Percentiles rank a stretch among this genome's conserved stretches.
Evolutionary conservation across 257 asterid species (phyloP).

Genomic region (Solanum commersonii): DNA sequence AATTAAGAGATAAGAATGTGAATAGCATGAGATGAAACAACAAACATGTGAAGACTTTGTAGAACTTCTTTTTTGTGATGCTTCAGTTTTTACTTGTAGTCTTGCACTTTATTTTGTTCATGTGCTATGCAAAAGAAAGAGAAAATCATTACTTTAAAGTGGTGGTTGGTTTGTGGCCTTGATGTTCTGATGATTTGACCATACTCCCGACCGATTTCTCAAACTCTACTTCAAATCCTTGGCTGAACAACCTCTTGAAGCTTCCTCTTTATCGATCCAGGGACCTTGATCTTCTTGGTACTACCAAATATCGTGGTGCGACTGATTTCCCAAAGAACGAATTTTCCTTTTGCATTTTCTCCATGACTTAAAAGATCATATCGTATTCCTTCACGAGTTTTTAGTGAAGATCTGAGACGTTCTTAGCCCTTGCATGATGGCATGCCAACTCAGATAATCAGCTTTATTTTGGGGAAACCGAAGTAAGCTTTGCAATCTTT

Average conservation of each 20-base stretch:
- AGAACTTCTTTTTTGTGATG: neutral
- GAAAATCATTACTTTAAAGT: neutral
- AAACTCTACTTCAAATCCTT: neutral
- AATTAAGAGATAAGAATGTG: neutral
- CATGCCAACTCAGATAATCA: neutral
- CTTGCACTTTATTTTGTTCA: neutral
- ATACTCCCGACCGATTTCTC: no score
- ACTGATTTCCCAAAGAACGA: neutral
- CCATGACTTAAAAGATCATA: no score
- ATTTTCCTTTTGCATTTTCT: neutral
- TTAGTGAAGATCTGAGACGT: neutral
- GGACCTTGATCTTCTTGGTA: neutral
- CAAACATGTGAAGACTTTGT: neutral
- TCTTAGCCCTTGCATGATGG: accelerated
- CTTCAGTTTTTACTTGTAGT: neutral
- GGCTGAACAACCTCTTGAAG: neutral
- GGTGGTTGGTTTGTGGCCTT: neutral
- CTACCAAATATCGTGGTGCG: neutral
- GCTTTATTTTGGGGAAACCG: neutral
- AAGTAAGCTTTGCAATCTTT: neutral
- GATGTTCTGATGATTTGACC: neutral
- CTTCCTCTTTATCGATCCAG: neutral
- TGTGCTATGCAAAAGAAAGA: neutral
- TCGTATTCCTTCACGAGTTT: no score
- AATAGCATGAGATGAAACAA: neutral